A percentile compares a stretch with the other conserved stretches of the same genome.
phyloP scores from a whole-genome alignment of 192 early-diverging fungal species.

The Dimargaris xerosporica region DNA sequence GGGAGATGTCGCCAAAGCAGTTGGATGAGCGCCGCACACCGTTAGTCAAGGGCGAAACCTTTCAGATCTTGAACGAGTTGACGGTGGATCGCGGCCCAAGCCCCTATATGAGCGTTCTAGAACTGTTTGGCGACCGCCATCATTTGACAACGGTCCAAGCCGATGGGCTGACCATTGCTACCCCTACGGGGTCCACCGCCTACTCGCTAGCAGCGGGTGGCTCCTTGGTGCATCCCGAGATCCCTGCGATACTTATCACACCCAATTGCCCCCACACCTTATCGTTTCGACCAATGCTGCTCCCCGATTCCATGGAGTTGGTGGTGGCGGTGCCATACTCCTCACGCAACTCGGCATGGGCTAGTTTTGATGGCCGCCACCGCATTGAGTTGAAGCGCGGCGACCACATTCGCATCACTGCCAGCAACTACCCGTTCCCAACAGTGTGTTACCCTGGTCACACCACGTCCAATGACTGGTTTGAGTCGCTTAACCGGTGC shows the following conservation, averaged over 20 bases:
- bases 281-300: slow-evolving; percentile 90
- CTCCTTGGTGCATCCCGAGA: slow-evolving; percentile 87
- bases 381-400: slow-evolving; percentile 75
- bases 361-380: slow-evolving; percentile 84
- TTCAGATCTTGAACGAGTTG: slow-evolving; percentile 89
- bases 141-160: slow-evolving; percentile 93
- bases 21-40: neutral
- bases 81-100: slow-evolving; percentile 89
- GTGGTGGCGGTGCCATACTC: slow-evolving; percentile 70
- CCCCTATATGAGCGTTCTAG: slow-evolving; percentile 75
- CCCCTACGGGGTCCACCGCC: slow-evolving; percentile 85
- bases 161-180: slow-evolving; percentile 86
- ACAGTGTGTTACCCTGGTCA: slow-evolving; percentile 57
- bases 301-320: slow-evolving; percentile 86
- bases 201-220: slow-evolving; percentile 90
- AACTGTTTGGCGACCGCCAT: slow-evolving; percentile 71
- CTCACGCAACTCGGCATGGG: slow-evolving; percentile 82
- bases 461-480: slow-evolving; percentile 77
- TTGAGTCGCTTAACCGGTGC: slow-evolving; percentile 64
- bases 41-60: slow-evolving; percentile 30
- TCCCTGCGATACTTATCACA: slow-evolving; percentile 81
- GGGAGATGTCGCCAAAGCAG: too few relatives aligned
- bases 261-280: slow-evolving; percentile 89
- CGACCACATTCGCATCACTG: slow-evolving; percentile 75
- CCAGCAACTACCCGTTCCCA: slow-evolving; percentile 74